phyloP scores from a whole-genome alignment of 805 yeast genomes.

The Hanseniaspora meyeri region DNA sequence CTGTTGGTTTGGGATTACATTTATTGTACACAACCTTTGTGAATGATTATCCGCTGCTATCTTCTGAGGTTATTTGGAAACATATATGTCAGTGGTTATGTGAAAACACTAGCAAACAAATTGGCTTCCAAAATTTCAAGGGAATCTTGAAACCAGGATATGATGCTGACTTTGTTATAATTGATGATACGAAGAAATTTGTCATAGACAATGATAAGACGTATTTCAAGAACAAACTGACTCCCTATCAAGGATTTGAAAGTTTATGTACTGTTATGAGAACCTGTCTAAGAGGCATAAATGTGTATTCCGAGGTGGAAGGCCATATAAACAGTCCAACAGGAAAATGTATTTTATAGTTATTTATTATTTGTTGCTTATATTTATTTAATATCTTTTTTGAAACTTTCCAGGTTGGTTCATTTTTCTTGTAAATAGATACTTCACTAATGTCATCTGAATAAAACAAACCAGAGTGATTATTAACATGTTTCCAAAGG shows the following conservation, averaged over 20 bases:
- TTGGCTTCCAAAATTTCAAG: conserved; percentile 59
- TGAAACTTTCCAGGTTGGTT: conserved; percentile 34
- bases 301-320: conserved; percentile 39
- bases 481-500: conserved; percentile 50
- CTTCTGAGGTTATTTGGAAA: background rate
- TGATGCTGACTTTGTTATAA: conserved; percentile 81
- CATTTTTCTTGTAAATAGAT: conserved; percentile 60
- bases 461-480: conserved; percentile 59
- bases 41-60: background rate
- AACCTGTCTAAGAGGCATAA: conserved; percentile 66
- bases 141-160: conserved; percentile 62
- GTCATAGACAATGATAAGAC: conserved; percentile 43
- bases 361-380: background rate
- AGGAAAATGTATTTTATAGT: conserved; percentile 54
- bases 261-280: conserved; percentile 65
- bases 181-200: conserved; percentile 50
- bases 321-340: conserved; percentile 48
- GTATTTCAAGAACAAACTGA: conserved; percentile 71
- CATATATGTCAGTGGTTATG: conserved; percentile 70
- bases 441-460: conserved; percentile 50
- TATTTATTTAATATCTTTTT: background rate
- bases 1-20: conserved; percentile 84
- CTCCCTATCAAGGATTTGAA: conserved; percentile 68
- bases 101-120: conserved; percentile 72
- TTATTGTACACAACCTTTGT: conserved; percentile 53